phyloP scores from a whole-genome alignment of 2,329 filamentous ascomycete genomes.

The Blastomyces gilchristii region DNA sequence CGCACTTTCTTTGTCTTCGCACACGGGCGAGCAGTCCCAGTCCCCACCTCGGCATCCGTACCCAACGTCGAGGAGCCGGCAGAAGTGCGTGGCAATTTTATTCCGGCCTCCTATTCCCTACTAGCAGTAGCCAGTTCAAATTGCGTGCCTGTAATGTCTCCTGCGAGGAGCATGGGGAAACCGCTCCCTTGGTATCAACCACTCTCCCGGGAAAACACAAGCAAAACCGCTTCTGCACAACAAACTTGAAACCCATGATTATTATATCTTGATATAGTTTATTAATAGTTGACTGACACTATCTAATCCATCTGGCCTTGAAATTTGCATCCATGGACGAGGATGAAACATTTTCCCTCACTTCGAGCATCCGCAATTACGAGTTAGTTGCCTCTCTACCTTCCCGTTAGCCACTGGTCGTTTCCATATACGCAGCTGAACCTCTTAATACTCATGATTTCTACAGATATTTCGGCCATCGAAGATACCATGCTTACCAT shows the following conservation, averaged over 20 bases:
- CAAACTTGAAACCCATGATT: background rate
- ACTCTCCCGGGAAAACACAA: slow-evolving; percentile 1
- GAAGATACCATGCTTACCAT: slow-evolving; percentile 33
- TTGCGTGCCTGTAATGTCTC: background rate
- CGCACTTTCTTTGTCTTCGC: background rate
- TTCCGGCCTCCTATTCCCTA: background rate
- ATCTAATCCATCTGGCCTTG: background rate
- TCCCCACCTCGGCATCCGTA: background rate
- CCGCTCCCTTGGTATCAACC: slow-evolving; percentile 4
- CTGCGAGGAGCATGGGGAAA: slow-evolving; percentile 4
- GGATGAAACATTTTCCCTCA: slow-evolving; percentile 9
- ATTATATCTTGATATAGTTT: background rate
- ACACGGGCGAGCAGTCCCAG: background rate
- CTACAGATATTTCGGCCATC: background rate
- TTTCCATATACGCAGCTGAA: background rate
- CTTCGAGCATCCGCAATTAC: slow-evolving; percentile 5
- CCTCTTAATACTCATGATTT: background rate
- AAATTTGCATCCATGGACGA: slow-evolving; percentile 6
- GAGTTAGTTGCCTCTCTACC: slow-evolving; percentile 4
- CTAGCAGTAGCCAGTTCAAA: background rate
- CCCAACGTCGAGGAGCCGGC: background rate
- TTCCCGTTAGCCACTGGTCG: too few species aligned
- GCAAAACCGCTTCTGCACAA: background rate
- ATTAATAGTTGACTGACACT: background rate
- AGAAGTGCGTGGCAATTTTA: slow-evolving; percentile 4